Percentiles rank a stretch among this genome's conserved stretches.
These are phyloP conservation scores for Coelastrella sp. DNA, from an alignment of 139 green algal genomes.

Conservation along the genomic window DNA sequence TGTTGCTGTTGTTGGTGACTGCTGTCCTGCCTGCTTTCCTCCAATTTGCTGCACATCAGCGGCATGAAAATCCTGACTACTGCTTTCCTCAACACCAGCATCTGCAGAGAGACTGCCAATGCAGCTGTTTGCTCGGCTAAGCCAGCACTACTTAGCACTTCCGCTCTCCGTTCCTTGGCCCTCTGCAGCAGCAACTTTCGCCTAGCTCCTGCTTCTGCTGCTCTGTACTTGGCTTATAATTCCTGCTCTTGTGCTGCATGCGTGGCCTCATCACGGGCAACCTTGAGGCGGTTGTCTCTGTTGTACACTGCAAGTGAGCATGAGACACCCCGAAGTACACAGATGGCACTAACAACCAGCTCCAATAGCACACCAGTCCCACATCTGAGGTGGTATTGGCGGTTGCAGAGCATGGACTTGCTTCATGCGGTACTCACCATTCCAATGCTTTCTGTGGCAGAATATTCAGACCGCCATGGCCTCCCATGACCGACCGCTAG, in stretches of 20 bases:
- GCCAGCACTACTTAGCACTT: background rate
- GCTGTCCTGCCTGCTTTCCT: too few species aligned
- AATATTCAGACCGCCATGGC: slow-evolving; percentile 97
- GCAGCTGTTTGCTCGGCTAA: too few species aligned
- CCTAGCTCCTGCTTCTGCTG: slow-evolving; percentile 72
- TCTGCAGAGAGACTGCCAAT: too few species aligned
- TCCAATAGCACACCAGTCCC: too few species aligned
- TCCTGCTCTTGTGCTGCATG: slow-evolving; percentile 50
- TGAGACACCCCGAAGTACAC: background rate
- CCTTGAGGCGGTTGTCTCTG: slow-evolving; percentile 82
- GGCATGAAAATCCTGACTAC: too few species aligned
- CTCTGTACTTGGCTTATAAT: slow-evolving; percentile 43
- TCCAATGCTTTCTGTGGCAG: slow-evolving; percentile 95
- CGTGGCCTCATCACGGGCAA: slow-evolving; percentile 65
- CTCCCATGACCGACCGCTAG: slow-evolving; percentile 77
- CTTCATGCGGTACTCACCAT: too few species aligned
- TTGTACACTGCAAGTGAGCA: slow-evolving; percentile 82
- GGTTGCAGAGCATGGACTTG: too few species aligned
- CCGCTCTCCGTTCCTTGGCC: slow-evolving; percentile 43
- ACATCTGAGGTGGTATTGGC: too few species aligned
- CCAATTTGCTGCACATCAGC: background rate
- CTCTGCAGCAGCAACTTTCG: slow-evolving; percentile 64
- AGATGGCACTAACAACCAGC: background rate
- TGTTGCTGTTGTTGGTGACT: too few species aligned
- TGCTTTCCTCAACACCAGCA: background rate